phyloP scores from a whole-genome alignment of 345 rosid genomes.

The Citrus maxima region DNA sequence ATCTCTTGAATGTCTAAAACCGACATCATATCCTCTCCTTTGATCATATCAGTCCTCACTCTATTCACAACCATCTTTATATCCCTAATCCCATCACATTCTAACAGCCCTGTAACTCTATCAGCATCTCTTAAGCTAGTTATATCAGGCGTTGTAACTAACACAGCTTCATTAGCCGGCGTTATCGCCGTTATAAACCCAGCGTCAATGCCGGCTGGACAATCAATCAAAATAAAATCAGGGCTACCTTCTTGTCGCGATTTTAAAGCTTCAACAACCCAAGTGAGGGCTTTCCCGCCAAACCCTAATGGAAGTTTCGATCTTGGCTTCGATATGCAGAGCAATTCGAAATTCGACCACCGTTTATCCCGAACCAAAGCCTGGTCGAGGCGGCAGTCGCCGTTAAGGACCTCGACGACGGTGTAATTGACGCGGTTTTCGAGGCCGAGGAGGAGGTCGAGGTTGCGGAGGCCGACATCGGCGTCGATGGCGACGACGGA shows the following conservation, averaged over 20 bases:
- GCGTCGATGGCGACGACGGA: slow-evolving; percentile 91
- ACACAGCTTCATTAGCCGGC: slow-evolving; percentile 86
- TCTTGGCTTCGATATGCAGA: slow-evolving; percentile 91
- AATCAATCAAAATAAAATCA: slow-evolving; percentile 80
- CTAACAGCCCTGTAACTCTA: slow-evolving; percentile 79
- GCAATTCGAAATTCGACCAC: slow-evolving; percentile 90
- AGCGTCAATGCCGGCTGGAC: slow-evolving; percentile 97
- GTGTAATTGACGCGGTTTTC: slow-evolving; percentile 97
- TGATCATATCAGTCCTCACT: slow-evolving; percentile 95
- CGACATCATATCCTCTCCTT: slow-evolving; percentile 98
- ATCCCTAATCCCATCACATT: slow-evolving; percentile 91
- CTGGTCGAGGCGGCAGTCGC: slow-evolving; percentile 94
- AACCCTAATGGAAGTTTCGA: slow-evolving; percentile 92
- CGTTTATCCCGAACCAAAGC: slow-evolving; percentile 93
- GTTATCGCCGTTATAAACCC: slow-evolving; percentile 98
- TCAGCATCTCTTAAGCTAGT: slow-evolving; percentile 88
- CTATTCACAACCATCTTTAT: slow-evolving; percentile 94
- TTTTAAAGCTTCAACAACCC: slow-evolving; percentile 87
- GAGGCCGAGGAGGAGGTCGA: slow-evolving; percentile 88
- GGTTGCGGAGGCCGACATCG: slow-evolving; percentile 92
- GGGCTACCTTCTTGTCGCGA: slow-evolving; percentile 70
- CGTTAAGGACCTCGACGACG: slow-evolving; percentile 81
- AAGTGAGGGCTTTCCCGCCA: slow-evolving; percentile 83
- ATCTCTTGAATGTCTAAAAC: slow-evolving; percentile 93
- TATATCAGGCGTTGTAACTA: slow-evolving; percentile 89